Base-by-base conservation (phyloP, 108 stramenopile genomes). In the Craspedostauros australis region DNA sequence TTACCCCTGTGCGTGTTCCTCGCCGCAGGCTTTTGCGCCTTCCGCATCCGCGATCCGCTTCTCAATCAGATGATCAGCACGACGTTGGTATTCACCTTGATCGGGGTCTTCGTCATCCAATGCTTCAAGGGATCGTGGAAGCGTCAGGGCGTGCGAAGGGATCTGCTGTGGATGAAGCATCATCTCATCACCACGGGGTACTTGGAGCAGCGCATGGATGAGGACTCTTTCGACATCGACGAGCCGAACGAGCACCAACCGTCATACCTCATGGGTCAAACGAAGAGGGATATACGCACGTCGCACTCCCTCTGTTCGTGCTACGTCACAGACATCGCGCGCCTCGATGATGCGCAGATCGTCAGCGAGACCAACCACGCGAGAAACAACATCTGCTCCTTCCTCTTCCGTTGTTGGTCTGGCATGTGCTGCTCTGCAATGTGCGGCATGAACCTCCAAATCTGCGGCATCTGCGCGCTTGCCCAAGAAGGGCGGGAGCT, bases 401-500 rank as follows among this genome's bases (percentile, higher is more conserved):
- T 27, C 16, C 31, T 80, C 5, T 82, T 75, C 50, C 44, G 52
- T 6, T 51, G 49, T 32, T 64, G 79, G 33, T 50, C 74, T 28
- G 50, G 34, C 39, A 1, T 57, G 46, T 60, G 69, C 72, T 62
- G 72, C 46, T 64, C 55, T 20, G 24, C 21, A 26, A 52, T 70
- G 39, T 68, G 65, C 46, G 57, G 80, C 15, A 57, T 49, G 26
- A 75, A 86, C 27, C 22, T 79, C 9, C 83, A 85, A 55, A 42
- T 68, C 27, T 85, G 83, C 33, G 90, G 90, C 26, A 57, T 76
- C 4, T 92, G 90, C 36, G 86, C 71, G 2, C 27, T 88, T 22
- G 86, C 86, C 8, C 90, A 92, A 62, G 90, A 92, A 63, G 84
- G 72, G 26, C 67, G 86, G 5, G 82, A 88, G 40, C 48, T 87